These are phyloP conservation scores for Eremothecium cymbalariae DNA, from an alignment of 1,139 yeast genomes.

Conservation along the genomic window DNA sequence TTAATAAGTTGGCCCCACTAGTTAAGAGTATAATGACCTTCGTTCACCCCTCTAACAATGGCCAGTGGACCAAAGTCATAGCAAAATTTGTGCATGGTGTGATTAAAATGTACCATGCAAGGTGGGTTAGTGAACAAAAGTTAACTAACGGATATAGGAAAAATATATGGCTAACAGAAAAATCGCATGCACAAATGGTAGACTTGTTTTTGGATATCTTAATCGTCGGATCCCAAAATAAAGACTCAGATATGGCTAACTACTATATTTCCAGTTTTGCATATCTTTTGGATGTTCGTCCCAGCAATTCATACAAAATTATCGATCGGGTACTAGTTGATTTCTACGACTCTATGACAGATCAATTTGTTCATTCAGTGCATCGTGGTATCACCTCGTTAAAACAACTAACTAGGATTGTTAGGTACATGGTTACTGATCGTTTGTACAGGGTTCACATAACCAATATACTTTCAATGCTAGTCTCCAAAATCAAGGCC, in stretches of 20 bases:
- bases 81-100: slow-evolving; percentile 54
- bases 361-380: slow-evolving; percentile 65
- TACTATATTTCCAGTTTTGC: slow-evolving; percentile 56
- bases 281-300: slow-evolving; percentile 54
- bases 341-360: slow-evolving; percentile 74
- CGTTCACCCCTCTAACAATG: slow-evolving; percentile 85
- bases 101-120: slow-evolving; percentile 49
- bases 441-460: slow-evolving; percentile 71
- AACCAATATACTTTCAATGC: slow-evolving; percentile 59
- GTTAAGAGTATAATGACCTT: slow-evolving; percentile 72
- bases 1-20: slow-evolving; percentile 47
- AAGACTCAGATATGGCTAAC: slow-evolving; percentile 49
- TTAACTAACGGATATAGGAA: slow-evolving; percentile 31
- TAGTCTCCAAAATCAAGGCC: slow-evolving; percentile 78
- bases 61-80: slow-evolving; percentile 73
- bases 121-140: slow-evolving; percentile 44
- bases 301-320: slow-evolving; percentile 40
- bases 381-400: slow-evolving; percentile 76
- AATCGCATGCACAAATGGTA: slow-evolving; percentile 39
- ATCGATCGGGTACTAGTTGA: slow-evolving; percentile 64
- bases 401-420: slow-evolving; percentile 55
- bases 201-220: slow-evolving; percentile 48
- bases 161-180: slow-evolving; percentile 38
- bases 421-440: slow-evolving; percentile 58
- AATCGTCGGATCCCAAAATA: slow-evolving; percentile 72